Conservation (phyloP, 345 rosid species). For the Psidium friedrichsthalianum region DNA sequence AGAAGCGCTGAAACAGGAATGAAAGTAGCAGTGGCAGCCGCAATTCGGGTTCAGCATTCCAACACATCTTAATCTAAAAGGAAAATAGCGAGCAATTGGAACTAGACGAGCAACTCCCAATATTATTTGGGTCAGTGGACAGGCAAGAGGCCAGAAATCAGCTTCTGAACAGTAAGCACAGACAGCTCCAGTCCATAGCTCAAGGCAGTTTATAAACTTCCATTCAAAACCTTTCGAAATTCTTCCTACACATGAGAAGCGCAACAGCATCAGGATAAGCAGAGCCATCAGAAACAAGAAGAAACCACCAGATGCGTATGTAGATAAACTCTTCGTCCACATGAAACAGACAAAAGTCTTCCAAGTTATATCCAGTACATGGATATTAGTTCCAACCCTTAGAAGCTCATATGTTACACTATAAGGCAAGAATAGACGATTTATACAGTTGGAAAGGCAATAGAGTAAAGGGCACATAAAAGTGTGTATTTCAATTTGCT, state of each 20-base stretch:
- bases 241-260: slow-evolving; percentile 45
- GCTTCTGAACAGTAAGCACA: slow-evolving; percentile 61
- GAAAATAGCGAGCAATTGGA: slow-evolving; percentile 88
- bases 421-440: neutral
- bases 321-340: neutral
- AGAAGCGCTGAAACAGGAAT: slow-evolving; percentile 89
- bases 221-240: slow-evolving; percentile 87
- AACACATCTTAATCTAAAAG: slow-evolving; percentile 82
- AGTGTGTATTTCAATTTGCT: neutral
- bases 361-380: neutral
- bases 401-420: neutral
- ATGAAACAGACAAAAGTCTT: neutral
- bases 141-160: slow-evolving; percentile 77
- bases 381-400: neutral
- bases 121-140: slow-evolving; percentile 79
- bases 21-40: slow-evolving; percentile 64
- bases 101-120: slow-evolving; percentile 89
- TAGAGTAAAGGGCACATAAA: neutral
- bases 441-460: neutral
- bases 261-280: neutral
- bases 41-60: slow-evolving; percentile 85
- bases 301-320: neutral
- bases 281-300: neutral
- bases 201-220: slow-evolving; percentile 92
- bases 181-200: slow-evolving; percentile 95